Conservation (phyloP, 345 rosid genomes). For the Erysimum cheiranthoides region DNA sequence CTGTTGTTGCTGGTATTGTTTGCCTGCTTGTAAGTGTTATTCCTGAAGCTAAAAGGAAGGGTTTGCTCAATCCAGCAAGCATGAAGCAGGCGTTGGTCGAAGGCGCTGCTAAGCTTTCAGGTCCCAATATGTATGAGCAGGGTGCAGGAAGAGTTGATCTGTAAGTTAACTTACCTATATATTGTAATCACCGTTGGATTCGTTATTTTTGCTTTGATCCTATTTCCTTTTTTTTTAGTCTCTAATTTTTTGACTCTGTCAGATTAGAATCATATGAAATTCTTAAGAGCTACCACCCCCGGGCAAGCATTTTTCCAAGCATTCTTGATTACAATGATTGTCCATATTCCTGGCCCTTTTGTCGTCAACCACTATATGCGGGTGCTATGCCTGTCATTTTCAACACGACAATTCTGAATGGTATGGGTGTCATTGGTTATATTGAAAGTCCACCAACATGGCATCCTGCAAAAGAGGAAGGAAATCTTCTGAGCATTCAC, state of each 20-base stretch:
- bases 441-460: constrained; percentile 83
- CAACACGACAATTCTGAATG: constrained; percentile 89
- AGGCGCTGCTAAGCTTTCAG: constrained; percentile 97
- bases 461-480: constrained; percentile 88
- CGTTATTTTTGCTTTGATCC: constrained; percentile 19
- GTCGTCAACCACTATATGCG: constrained; percentile 93
- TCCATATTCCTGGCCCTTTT: constrained; percentile 99
- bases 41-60: constrained; percentile 73
- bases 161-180: constrained; percentile 57
- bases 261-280: constrained; percentile 98
- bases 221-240: neutral
- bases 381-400: constrained; percentile 97
- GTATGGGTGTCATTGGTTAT: constrained; percentile 95
- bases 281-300: constrained; percentile 85
- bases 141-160: constrained; percentile 98
- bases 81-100: constrained; percentile 99
- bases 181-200: neutral
- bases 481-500: constrained; percentile 83
- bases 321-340: constrained; percentile 85
- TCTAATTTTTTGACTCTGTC: constrained; percentile 54
- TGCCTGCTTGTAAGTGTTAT: constrained; percentile 91
- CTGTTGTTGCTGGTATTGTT: constrained; percentile 99
- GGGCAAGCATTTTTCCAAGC: constrained; percentile 94
- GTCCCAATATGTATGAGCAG: constrained; percentile 96
- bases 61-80: constrained; percentile 90